Evolutionary conservation across 2,329 filamentous ascomycete species (phyloP), one percentile per base, ranked within the genome.

Genomic region (Grosmannia huntii): DNA sequence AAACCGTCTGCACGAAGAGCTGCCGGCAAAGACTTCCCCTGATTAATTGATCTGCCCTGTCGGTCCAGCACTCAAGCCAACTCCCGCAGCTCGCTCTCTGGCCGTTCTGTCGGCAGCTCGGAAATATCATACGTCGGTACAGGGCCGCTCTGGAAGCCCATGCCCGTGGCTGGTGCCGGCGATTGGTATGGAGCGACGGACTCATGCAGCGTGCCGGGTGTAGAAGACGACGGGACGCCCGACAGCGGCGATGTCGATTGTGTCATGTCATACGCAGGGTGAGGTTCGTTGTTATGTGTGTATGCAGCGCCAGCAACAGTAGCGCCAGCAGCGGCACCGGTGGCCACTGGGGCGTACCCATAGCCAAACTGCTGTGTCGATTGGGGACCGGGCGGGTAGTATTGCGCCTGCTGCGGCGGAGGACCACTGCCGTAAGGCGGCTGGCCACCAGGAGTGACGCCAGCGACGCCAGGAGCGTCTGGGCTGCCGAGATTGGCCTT

Each of bases 11-110:
- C 31, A 33, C 36, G 36, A 11, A 36, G 33, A 36, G 33, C 33
- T 36, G 14, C 38, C 14, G 14, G 38, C 16, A 41, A n/a, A 7
- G 14, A 16, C 46, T 48, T 5, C 14, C 6, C 38, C 38, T 6
- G 19, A 44, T n/a, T 5, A 9, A n/a, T 19, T 44, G 7, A 21
- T 23, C 44, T 19, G n/a, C 44, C 7, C n/a, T 33, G 19, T 25
- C n/a, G 19, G 4, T 7, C 51, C 41, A 28, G 38, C 14, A 19
- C 23, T 61, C 56, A 70, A 5, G 66, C 65, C 59, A 72, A 58
- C 60, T 72, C 69, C 56, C 66, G 66, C 53, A 70, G 59, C 62
- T 71, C 65, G 19, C 66, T 61, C 58, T 71, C 65, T 4, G 65
- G 61, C 48, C 65, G 66, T 49, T 65, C 59, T 21, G 65, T 62